A percentile compares a stretch with the other conserved stretches of the same genome.
Evolutionary conservation across 805 yeast genomes (phyloP).

Genomic region (Kodamaea hsintzibuensis): DNA sequence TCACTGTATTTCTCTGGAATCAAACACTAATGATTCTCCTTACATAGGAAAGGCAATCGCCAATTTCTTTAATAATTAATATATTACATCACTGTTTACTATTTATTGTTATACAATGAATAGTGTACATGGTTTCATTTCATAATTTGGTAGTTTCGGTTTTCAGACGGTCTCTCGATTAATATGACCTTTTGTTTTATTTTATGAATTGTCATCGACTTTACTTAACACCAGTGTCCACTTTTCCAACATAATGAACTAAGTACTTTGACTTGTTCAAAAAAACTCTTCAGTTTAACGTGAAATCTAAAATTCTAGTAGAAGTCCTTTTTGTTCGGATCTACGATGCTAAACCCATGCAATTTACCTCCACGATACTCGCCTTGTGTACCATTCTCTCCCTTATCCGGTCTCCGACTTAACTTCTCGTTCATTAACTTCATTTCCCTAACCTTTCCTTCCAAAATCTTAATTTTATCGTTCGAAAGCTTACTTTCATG

Average conservation of each 20-base stretch:
- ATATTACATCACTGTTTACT: background rate
- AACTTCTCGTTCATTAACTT: conserved; percentile 35
- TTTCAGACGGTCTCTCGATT: background rate
- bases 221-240: too few species aligned
- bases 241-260: too few species aligned
- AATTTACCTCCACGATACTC: conserved; percentile 34
- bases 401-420: conserved; percentile 16
- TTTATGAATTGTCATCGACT: too few species aligned
- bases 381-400: conserved; percentile 14
- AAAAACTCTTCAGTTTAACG: background rate
- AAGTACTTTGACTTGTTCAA: background rate
- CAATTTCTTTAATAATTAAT: conserved; percentile 24
- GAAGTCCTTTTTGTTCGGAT: conserved; percentile 27
- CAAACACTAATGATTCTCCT: conserved; percentile 41
- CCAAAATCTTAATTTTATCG: conserved; percentile 36
- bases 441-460: conserved; percentile 29
- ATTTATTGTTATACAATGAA: background rate
- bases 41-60: conserved; percentile 37
- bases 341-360: conserved; percentile 40
- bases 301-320: background rate
- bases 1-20: conserved; percentile 28
- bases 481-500: conserved; percentile 36
- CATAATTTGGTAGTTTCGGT: background rate
- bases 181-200: background rate
- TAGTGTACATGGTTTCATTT: background rate